phyloP scores from a whole-genome alignment of 2,329 filamentous ascomycete genomes.

The Cordyceps militaris region DNA sequence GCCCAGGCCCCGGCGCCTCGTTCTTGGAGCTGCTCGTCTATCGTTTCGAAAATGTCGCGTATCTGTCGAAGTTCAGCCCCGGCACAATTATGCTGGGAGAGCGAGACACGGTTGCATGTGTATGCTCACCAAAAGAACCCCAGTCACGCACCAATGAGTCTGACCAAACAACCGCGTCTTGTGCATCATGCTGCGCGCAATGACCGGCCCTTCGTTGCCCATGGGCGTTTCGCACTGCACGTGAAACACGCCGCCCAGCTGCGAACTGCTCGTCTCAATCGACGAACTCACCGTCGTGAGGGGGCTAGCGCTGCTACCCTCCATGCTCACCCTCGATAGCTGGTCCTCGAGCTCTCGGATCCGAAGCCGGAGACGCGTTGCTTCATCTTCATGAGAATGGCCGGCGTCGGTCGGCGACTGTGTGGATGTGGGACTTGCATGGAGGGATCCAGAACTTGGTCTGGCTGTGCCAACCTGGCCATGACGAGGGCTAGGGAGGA shows the following conservation, averaged over 20 bases:
- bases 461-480: neutral
- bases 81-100: neutral
- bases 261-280: slow-evolving; percentile 31
- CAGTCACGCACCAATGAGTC: slow-evolving; percentile 48
- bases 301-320: neutral
- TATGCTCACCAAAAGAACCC: slow-evolving; percentile 35
- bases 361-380: slow-evolving; percentile 18
- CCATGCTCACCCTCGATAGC: slow-evolving; percentile 21
- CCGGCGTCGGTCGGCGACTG: slow-evolving; percentile 7
- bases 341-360: slow-evolving; percentile 39
- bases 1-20: slow-evolving; percentile 28
- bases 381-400: slow-evolving; percentile 14
- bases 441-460: neutral
- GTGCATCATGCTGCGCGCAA: slow-evolving; percentile 40
- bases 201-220: slow-evolving; percentile 23
- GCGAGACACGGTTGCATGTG: too few species aligned
- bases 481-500: neutral
- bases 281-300: slow-evolving; percentile 18
- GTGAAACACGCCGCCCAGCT: slow-evolving; percentile 36
- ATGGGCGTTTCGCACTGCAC: slow-evolving; percentile 31
- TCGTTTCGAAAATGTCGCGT: slow-evolving; percentile 34
- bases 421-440: neutral
- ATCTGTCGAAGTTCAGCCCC: slow-evolving; percentile 26
- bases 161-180: slow-evolving; percentile 51
- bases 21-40: slow-evolving; percentile 35